Evolutionary conservation across 169 alveolate genomes (phyloP).

Genomic region (Cryptosporidium sp.): DNA sequence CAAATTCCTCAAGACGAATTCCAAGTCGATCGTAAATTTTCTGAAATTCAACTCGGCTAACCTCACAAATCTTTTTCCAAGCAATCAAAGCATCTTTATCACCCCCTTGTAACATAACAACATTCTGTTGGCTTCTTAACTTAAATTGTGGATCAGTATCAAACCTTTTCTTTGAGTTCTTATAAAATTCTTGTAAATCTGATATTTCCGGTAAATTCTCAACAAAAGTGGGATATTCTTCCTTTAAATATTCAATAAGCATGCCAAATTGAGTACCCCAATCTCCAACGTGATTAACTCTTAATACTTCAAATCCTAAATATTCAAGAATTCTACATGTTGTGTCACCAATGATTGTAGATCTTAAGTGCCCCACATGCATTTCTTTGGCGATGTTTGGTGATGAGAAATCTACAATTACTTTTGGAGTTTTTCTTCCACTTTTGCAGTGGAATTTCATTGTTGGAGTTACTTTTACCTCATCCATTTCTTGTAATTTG

Average conservation of each 20-base stretch:
- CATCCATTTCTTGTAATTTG: constrained; percentile 73
- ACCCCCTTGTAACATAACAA: constrained; percentile 90
- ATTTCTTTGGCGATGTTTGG: constrained; percentile 99
- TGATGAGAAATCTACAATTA: constrained; percentile 97
- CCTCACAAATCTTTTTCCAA: constrained; percentile 92
- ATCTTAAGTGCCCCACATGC: constrained; percentile 99
- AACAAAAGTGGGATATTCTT: constrained; percentile 92
- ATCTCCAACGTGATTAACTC: constrained; percentile 98
- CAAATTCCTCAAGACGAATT: constrained; percentile 89
- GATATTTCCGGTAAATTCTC: constrained; percentile 92
- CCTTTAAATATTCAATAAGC: constrained; percentile 93
- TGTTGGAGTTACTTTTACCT: constrained; percentile 77
- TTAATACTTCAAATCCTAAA: constrained; percentile 85
- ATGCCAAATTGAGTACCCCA: constrained; percentile 99
- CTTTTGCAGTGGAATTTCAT: constrained; percentile 28
- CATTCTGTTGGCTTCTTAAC: constrained; percentile 85
- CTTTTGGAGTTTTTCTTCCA: constrained; percentile 70
- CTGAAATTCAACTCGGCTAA: constrained; percentile 89
- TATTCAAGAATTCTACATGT: constrained; percentile 92
- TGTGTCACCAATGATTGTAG: constrained; percentile 97
- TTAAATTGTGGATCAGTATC: constrained; percentile 91
- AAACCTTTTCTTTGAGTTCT: constrained; percentile 92
- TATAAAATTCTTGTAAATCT: constrained; percentile 95
- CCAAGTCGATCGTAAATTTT: constrained; percentile 89
- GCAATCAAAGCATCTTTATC: constrained; percentile 85